These are phyloP conservation scores for Lecanicillium sp. DNA, from an alignment of 2,329 filamentous ascomycete genomes.

Conservation along the genomic window DNA sequence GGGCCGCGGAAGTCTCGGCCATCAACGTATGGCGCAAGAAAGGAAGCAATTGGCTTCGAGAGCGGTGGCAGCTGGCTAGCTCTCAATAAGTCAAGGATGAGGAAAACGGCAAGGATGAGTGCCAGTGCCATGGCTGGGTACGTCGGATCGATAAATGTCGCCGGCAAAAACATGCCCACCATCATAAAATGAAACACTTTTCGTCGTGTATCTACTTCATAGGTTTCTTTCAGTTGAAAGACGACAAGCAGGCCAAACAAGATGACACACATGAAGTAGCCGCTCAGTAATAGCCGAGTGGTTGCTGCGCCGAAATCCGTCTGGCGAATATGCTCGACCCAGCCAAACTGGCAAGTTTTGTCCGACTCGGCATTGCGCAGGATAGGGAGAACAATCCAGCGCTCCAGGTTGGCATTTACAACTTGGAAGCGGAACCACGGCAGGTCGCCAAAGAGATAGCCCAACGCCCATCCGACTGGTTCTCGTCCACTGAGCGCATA, in stretches of 20 bases:
- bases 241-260: conserved; percentile 65
- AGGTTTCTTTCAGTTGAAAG: conserved; percentile 64
- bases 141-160: conserved; percentile 77
- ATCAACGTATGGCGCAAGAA: conserved; percentile 90
- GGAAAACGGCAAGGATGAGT: conserved; percentile 73
- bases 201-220: conserved; percentile 88
- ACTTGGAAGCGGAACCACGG: conserved; percentile 64
- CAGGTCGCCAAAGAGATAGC: conserved; percentile 80
- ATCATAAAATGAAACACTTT: conserved; percentile 99
- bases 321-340: conserved; percentile 59
- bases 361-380: conserved; percentile 18
- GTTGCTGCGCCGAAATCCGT: conserved; percentile 66
- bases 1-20: conserved; percentile 87
- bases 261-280: conserved; percentile 67
- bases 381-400: conserved; percentile 67
- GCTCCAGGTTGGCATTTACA: conserved; percentile 57
- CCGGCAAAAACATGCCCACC: conserved; percentile 89
- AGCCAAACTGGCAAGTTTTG: conserved; percentile 43
- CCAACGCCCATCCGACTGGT: conserved; percentile 85
- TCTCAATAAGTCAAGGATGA: conserved; percentile 81
- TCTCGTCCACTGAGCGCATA: conserved; percentile 66
- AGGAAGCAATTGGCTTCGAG: conserved; percentile 75
- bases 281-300: conserved; percentile 67
- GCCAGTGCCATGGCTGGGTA: conserved; percentile 75
- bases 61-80: conserved; percentile 88